Conservation (phyloP, 768 basidiomycete genomes). For the Trametes meyenii region DNA sequence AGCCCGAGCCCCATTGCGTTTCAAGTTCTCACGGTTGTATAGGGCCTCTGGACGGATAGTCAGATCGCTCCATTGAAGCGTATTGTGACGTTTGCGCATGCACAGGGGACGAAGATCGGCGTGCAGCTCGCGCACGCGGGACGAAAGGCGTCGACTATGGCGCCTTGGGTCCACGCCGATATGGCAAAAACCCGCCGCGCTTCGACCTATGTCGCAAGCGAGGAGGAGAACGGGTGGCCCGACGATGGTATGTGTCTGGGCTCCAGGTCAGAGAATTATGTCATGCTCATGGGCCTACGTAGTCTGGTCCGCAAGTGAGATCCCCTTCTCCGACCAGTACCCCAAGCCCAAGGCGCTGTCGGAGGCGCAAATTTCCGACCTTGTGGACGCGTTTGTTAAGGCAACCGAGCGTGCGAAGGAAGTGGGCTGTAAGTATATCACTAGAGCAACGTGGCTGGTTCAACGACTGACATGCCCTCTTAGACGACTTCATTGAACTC, state of each 20-base stretch:
- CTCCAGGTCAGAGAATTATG: background rate
- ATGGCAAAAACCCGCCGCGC: conserved; percentile 37
- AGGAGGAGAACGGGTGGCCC: conserved; percentile 72
- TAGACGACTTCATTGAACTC: conserved; percentile 73
- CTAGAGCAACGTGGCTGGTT: background rate
- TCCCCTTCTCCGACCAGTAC: conserved; percentile 56
- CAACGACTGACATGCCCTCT: background rate
- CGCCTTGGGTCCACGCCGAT: conserved; percentile 63
- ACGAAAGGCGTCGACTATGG: conserved; percentile 69
- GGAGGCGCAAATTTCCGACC: conserved; percentile 50
- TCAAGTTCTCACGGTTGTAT: background rate
- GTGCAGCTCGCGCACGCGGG: conserved; percentile 81
- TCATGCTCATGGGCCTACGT: background rate
- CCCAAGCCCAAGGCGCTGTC: conserved; percentile 64
- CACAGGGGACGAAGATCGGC: conserved; percentile 70
- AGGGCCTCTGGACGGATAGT: conserved; percentile 76
- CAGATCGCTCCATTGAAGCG: conserved; percentile 72
- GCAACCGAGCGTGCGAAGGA: conserved; percentile 57
- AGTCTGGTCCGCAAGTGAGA: conserved; percentile 66
- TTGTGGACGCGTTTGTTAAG: conserved; percentile 64
- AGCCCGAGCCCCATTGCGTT: background rate
- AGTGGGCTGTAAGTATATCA: conserved; percentile 56
- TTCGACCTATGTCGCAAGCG: conserved; percentile 40
- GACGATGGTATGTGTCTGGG: conserved; percentile 48
- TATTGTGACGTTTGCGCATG: conserved; percentile 74